Conservation (phyloP, 2,329 filamentous ascomycete species). For the Amesomyces nigricolor region DNA sequence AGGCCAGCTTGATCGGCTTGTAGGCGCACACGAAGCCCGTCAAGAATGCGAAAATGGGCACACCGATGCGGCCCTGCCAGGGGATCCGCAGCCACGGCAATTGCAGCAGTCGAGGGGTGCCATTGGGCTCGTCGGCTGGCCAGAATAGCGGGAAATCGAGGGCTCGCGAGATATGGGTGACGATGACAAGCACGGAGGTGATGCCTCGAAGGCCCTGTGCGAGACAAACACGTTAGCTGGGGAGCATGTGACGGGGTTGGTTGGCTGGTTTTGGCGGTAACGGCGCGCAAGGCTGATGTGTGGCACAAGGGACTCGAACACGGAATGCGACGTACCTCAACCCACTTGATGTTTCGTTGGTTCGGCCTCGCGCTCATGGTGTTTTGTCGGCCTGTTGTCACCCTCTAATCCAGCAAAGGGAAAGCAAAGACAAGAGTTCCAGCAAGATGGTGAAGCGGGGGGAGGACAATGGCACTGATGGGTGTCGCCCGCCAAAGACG, state of each 20-base stretch:
- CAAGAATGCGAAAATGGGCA: conserved; percentile 51
- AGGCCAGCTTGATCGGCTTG: conserved; percentile 46
- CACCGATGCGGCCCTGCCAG: conserved; percentile 48
- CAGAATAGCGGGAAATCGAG: conserved; percentile 48
- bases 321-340: conserved; percentile 25
- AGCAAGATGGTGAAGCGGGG: neutral
- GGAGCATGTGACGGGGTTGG: neutral
- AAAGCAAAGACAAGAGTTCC: neutral
- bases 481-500: neutral
- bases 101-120: conserved; percentile 42
- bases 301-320: neutral
- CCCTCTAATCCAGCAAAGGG: neutral
- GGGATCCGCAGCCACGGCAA: conserved; percentile 49
- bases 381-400: neutral
- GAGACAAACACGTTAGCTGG: conserved; percentile 7
- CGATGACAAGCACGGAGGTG: conserved; percentile 47
- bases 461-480: neutral
- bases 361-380: conserved; percentile 17
- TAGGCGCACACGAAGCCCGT: conserved; percentile 52
- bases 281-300: neutral
- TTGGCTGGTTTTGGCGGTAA: neutral
- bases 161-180: conserved; percentile 47
- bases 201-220: conserved; percentile 46
- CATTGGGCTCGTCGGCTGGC: conserved; percentile 39
- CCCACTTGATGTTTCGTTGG: conserved; percentile 31